Conservation (phyloP, 257 asterid genomes). For the Nicotiana knightiana region DNA sequence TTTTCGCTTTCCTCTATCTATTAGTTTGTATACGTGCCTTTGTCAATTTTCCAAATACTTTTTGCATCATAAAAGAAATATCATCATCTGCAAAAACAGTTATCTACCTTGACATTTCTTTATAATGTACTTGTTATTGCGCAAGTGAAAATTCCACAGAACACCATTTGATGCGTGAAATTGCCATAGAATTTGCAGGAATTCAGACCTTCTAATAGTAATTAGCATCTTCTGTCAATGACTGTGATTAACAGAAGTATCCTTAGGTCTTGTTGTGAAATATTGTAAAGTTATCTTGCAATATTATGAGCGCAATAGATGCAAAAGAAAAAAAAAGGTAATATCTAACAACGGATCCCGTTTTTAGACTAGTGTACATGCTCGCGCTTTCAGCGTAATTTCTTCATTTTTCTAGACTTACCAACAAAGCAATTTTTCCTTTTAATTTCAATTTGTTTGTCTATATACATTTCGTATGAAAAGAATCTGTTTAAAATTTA, state of each 20-base stretch:
- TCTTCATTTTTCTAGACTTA: not conserved
- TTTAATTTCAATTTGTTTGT: not conserved
- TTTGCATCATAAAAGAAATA: not conserved
- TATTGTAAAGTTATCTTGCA: not conserved
- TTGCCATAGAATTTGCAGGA: not conserved
- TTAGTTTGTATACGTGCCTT: not conserved
- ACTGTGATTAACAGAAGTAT: not conserved
- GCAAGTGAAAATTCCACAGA: not conserved
- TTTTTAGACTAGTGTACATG: too few relatives aligned
- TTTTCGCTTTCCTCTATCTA: not conserved
- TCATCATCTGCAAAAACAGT: not conserved
- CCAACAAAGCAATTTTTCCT: not conserved
- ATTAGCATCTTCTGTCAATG: not conserved
- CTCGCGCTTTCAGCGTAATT: not conserved
- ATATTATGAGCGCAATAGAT: not conserved
- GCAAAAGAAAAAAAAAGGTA: not conserved
- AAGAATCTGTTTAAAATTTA: not conserved
- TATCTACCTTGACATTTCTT: not conserved
- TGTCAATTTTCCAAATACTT: not conserved
- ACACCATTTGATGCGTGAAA: not conserved
- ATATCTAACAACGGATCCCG: not conserved
- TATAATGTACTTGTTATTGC: not conserved
- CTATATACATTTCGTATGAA: not conserved
- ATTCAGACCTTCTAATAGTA: not conserved
- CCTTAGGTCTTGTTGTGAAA: not conserved